Base-by-base conservation (phyloP, 2,329 filamentous ascomycete genomes). In the Polytolypa hystricis region DNA sequence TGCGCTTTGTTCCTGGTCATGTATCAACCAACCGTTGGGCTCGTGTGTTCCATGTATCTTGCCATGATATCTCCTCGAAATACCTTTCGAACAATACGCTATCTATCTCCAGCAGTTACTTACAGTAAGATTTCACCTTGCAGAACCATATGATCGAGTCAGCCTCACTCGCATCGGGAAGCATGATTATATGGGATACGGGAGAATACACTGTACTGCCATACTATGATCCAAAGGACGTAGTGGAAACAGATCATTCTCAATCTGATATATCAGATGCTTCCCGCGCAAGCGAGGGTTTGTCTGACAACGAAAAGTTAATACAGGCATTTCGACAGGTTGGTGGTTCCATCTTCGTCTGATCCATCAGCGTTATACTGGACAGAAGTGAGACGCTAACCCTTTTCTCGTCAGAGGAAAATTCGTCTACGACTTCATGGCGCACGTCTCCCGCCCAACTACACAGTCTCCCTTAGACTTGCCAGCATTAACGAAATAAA, bases 91-190 rank as follows among this genome's bases (percentile, higher is more conserved):
- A n/a, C n/a, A n/a, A n/a, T n/a, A n/a, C n/a, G n/a, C n/a, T n/a
- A n/a, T 10, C 15, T 12, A 2, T 7, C 12, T 2, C 11, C 31
- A 2, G 26, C n/a, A n/a, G n/a, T n/a, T n/a, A n/a, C n/a, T n/a
- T n/a, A n/a, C n/a, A n/a, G n/a, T n/a, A n/a, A n/a, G n/a, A n/a
- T n/a, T n/a, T n/a, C n/a, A n/a, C 32, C 23, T 33, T n/a, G 20
- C 29, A 74, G 72, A 78, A 76, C 41, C 73, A 78, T 44, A 64
- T 79, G 6, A 66, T 76, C 36, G 74, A 79, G 47, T 74, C 70
- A 1, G 74, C 66, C 3, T 73, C 70, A 2, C 19, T 49, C 2
- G 54, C 58, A 10, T 75, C 73, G 3, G 74, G 74, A 2, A 75
- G 71, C 6, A 61, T 79, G 40, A 58, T 79, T 7, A 70, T 79